Percentiles rank a stretch among this genome's conserved stretches.
phyloP scores from a whole-genome alignment of 768 basidiomycete genomes.

The Tricholoma matsutake region DNA sequence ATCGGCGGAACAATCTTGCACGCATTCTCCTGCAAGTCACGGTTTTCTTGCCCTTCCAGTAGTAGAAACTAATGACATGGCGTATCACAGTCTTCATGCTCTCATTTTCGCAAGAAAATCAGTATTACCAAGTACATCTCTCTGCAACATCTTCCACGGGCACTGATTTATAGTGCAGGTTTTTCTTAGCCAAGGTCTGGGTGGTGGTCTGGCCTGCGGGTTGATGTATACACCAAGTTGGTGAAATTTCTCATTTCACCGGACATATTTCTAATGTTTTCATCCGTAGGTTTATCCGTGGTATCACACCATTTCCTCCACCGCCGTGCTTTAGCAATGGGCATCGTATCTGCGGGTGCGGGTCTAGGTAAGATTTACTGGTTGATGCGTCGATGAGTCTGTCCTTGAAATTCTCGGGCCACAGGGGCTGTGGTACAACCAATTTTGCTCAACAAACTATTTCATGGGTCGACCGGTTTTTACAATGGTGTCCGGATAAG shows the following conservation, averaged over 20 bases:
- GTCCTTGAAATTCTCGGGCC: conserved; percentile 1
- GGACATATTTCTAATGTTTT: not conserved
- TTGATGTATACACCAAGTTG: conserved; percentile 37
- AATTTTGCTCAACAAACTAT: conserved; percentile 41
- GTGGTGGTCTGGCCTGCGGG: conserved; percentile 29
- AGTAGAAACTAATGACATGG: not conserved
- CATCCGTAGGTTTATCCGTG: conserved; percentile 30
- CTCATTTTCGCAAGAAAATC: conserved; percentile 30
- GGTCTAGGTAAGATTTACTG: conserved; percentile 19
- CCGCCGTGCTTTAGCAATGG: conserved; percentile 42
- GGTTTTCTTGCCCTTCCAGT: not conserved
- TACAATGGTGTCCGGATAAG: conserved; percentile 33
- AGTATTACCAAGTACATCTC: conserved; percentile 32
- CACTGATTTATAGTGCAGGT: conserved; percentile 26
- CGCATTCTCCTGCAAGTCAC: conserved; percentile 24
- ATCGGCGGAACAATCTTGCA: conserved; percentile 19
- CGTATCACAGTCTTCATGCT: conserved; percentile 31
- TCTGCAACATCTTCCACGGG: not conserved
- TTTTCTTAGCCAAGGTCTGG: conserved; percentile 28
- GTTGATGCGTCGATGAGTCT: conserved; percentile 9
- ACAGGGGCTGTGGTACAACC: conserved; percentile 42
- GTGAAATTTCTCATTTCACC: not conserved
- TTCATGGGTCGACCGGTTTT: conserved; percentile 27
- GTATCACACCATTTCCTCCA: conserved; percentile 43
- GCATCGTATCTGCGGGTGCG: conserved; percentile 43